phyloP scores from a whole-genome alignment of 176 grass and related monocot genomes.

The Typha latifolia region DNA sequence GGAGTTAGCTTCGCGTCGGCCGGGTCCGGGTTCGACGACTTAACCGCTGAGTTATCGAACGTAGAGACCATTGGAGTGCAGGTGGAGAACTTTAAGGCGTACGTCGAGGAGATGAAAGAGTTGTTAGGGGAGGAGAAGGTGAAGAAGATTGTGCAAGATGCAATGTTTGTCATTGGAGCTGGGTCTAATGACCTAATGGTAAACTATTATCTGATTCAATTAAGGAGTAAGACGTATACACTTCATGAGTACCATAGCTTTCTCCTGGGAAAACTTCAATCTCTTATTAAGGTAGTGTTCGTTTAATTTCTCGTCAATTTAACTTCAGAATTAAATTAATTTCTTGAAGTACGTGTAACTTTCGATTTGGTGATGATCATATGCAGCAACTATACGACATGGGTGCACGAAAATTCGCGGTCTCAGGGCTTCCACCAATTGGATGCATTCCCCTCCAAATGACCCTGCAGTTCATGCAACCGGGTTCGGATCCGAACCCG shows the following conservation, averaged over 20 bases:
- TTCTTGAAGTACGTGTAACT: too few species aligned
- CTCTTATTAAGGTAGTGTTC: constrained; percentile 28
- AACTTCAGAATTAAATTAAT: too few species aligned
- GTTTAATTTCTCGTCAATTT: background rate
- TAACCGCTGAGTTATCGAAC: constrained; percentile 16
- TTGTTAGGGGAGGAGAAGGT: constrained; percentile 2
- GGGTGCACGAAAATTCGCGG: too few species aligned
- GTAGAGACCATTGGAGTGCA: constrained; percentile 39
- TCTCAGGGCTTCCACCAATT: too few species aligned
- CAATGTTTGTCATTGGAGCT: constrained; percentile 34
- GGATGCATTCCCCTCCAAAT: too few species aligned
- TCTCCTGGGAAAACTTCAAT: constrained; percentile 29
- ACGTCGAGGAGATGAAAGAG: constrained; percentile 16
- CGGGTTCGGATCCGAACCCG: too few species aligned
- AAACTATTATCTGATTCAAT: constrained; percentile 28
- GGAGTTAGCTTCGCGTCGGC: constrained; percentile 27
- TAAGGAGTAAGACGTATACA: constrained; percentile 8
- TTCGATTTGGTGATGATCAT: too few species aligned
- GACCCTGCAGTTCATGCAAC: too few species aligned
- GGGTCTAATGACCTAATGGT: constrained; percentile 51
- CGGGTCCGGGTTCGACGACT: constrained; percentile 50
- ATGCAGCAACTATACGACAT: too few species aligned
- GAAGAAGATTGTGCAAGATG: constrained; percentile 23
- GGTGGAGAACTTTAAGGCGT: constrained; percentile 32
- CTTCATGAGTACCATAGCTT: constrained; percentile 31